Evolutionary conservation across 805 yeast species (phyloP).

Genomic region (Teunomyces aglyptinius): DNA sequence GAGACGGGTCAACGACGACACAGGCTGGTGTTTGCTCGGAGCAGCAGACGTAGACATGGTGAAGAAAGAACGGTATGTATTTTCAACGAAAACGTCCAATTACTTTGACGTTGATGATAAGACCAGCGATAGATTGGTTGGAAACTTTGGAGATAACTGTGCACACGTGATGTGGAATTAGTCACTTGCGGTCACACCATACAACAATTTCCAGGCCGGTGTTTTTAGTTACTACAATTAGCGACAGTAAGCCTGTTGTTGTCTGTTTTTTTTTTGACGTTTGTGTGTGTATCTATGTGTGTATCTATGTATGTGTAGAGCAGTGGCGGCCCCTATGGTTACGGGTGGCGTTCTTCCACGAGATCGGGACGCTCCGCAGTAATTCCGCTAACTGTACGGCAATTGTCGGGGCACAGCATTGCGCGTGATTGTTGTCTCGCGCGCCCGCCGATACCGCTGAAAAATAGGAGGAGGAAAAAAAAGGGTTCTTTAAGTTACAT

Average conservation of each 20-base stretch:
- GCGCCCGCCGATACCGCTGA: not conserved
- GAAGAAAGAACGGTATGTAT: not conserved
- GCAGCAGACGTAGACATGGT: not conserved
- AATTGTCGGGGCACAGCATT: not conserved
- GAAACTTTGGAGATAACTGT: not conserved
- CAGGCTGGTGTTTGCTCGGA: slow-evolving; percentile 17
- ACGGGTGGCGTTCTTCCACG: too few species aligned
- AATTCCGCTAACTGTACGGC: not conserved
- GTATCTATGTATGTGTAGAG: too few species aligned
- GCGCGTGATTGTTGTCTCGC: too few species aligned
- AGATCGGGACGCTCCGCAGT: too few species aligned
- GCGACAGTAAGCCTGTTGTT: too few species aligned
- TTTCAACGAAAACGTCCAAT: not conserved
- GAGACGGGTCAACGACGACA: slow-evolving; percentile 37
- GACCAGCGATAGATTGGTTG: not conserved
- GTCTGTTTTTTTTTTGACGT: too few species aligned
- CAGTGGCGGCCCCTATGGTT: too few species aligned
- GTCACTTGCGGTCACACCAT: not conserved
- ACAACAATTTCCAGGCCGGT: too few species aligned
- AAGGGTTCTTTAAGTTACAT: not conserved
- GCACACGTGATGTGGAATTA: not conserved
- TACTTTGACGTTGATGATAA: not conserved
- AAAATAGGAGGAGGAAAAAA: not conserved
- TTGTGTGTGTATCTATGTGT: too few species aligned
- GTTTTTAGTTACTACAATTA: too few species aligned